These are phyloP conservation scores for Leishmania martiniquensis DNA, from an alignment of 208 protist species.

Conservation along the genomic window DNA sequence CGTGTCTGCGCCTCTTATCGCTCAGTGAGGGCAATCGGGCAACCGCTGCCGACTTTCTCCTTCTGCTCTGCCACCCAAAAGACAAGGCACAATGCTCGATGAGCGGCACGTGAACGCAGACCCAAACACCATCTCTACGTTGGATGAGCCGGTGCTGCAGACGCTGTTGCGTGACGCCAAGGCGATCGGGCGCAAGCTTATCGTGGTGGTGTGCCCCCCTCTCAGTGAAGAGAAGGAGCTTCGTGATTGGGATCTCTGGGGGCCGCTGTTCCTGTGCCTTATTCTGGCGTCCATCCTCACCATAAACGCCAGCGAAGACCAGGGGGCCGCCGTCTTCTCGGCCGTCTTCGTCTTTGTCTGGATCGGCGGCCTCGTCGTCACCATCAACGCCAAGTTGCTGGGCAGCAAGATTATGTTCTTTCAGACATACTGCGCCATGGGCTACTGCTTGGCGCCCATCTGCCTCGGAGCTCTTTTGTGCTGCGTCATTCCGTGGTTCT, in stretches of 20 bases:
- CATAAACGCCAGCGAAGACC: slow-evolving; percentile 34
- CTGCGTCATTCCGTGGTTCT: slow-evolving; percentile 38
- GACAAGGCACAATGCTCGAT: slow-evolving; percentile 5
- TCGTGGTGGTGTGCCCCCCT: slow-evolving; percentile 67
- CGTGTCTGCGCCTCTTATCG: background rate
- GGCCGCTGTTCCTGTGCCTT: slow-evolving; percentile 92
- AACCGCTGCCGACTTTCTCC: background rate
- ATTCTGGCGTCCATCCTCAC: slow-evolving; percentile 75
- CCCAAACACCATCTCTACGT: slow-evolving; percentile 54
- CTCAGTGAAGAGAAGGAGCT: slow-evolving; percentile 51
- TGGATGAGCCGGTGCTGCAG: slow-evolving; percentile 65
- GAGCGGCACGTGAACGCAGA: slow-evolving; percentile 42
- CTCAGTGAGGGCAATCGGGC: too few species aligned
- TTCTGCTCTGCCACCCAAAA: background rate
- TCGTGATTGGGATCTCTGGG: slow-evolving; percentile 93
- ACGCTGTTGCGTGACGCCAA: slow-evolving; percentile 71
- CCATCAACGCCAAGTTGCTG: slow-evolving; percentile 92
- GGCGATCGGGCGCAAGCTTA: slow-evolving; percentile 73
- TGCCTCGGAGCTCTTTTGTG: slow-evolving; percentile 56
- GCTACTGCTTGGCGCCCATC: slow-evolving; percentile 93
- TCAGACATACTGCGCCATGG: slow-evolving; percentile 94
- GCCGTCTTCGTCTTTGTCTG: slow-evolving; percentile 92
- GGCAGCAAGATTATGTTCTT: slow-evolving; percentile 94
- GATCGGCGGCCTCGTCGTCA: slow-evolving; percentile 86
- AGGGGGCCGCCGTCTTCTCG: slow-evolving; percentile 79